Percentiles rank a stretch among this genome's conserved stretches.
phyloP scores from a whole-genome alignment of 129 eudicot genomes.

The Glebionis coronaria region DNA sequence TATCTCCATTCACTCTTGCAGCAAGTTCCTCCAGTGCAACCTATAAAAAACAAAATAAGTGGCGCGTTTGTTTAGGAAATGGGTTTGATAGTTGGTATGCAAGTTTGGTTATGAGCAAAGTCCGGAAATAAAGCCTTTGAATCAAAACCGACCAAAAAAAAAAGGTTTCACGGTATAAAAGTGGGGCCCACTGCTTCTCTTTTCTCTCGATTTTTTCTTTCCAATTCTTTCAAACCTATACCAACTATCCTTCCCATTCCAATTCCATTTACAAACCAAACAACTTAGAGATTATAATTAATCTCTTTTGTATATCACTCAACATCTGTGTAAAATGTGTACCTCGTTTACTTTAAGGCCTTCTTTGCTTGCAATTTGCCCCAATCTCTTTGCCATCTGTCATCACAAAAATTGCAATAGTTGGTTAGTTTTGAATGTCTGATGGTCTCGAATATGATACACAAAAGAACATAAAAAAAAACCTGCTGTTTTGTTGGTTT shows the following conservation, averaged over 20 bases:
- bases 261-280: no score
- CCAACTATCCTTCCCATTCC: no score
- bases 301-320: slow-evolving; percentile 6
- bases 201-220: no score
- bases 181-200: no score
- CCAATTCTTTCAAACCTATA: no score
- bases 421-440: slow-evolving; percentile 2
- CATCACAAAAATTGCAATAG: slow-evolving; percentile 17
- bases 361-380: slow-evolving; percentile 69
- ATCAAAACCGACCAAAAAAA: no score
- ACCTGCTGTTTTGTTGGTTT: slow-evolving; percentile 99
- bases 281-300: slow-evolving; percentile 8
- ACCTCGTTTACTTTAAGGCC: slow-evolving; percentile 91
- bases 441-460: slow-evolving; percentile 3
- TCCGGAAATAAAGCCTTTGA: no score
- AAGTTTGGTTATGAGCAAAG: no score
- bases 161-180: no score
- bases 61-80: no score
- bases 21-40: slow-evolving; percentile 97
- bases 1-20: slow-evolving; percentile 88
- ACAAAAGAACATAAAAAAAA: not conserved
- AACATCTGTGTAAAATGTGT: slow-evolving; percentile 18
- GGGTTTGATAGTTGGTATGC: no score
- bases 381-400: slow-evolving; percentile 85
- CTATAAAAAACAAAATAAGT: slow-evolving; percentile 25